These are phyloP conservation scores for Epichloe festucae DNA, from an alignment of 2,329 filamentous ascomycete species.

Conservation along the genomic window DNA sequence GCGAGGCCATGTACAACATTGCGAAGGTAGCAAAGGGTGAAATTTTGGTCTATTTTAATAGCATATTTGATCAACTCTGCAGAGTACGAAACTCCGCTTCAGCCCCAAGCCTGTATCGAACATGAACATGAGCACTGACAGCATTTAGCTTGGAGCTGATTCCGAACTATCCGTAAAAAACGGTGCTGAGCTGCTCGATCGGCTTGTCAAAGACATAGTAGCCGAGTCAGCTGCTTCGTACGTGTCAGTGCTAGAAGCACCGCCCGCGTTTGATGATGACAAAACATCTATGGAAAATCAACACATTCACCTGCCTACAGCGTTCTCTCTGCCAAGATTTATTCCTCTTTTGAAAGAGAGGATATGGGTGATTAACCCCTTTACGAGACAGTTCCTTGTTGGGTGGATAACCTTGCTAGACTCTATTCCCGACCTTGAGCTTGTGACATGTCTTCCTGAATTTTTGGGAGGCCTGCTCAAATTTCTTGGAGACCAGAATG, in stretches of 20 bases:
- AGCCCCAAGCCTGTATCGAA: neutral
- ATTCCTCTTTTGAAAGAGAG: constrained; percentile 89
- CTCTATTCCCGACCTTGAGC: constrained; percentile 90
- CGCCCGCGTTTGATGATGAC: constrained; percentile 32
- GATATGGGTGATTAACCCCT: constrained; percentile 88
- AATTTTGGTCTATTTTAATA: constrained; percentile 93
- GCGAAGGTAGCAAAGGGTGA: constrained; percentile 98
- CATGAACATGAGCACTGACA: constrained; percentile 1
- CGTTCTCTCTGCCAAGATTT: constrained; percentile 82
- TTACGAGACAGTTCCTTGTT: constrained; percentile 87
- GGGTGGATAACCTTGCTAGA: constrained; percentile 92
- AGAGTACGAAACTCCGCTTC: constrained; percentile 47
- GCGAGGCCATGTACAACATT: constrained; percentile 99
- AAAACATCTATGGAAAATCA: constrained; percentile 31
- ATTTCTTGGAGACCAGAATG: constrained; percentile 82
- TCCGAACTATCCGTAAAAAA: constrained; percentile 97
- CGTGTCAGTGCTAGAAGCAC: constrained; percentile 68
- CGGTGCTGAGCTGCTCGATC: constrained; percentile 86
- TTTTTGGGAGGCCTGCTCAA: constrained; percentile 83
- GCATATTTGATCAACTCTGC: constrained; percentile 93
- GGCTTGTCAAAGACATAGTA: constrained; percentile 91
- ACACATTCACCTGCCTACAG: constrained; percentile 52
- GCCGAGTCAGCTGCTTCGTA: constrained; percentile 92
- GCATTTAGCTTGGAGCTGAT: constrained; percentile 70
- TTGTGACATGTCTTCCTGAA: constrained; percentile 83